Evolutionary conservation across 345 rosid genomes (phyloP), one percentile per base, ranked within the genome.

Genomic region (Hibiscus syriacus): DNA sequence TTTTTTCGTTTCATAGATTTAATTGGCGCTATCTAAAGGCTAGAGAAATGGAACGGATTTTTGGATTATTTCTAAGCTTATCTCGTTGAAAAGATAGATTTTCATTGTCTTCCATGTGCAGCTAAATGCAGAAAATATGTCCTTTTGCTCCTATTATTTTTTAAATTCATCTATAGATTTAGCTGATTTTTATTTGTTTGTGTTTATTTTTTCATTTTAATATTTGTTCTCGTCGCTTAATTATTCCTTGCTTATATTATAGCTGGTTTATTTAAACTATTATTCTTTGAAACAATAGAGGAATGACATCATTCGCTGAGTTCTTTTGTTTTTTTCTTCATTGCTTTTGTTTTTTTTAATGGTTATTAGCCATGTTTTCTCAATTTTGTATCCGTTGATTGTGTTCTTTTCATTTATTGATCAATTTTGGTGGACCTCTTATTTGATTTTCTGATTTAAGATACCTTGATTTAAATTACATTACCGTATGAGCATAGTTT

Each of bases 321-420:
- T 34, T 16, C 23, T 64, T 64, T n/a, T 64, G 0, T 55, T 10
- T 36, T 64, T 26, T 25, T 25, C 55, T 64, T 64, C 25, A 45
- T 26, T 64, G 38, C 23, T 26, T 26, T 64, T 45, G 6, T 26
- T 45, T 26, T 45, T 38, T 23, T 4, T 22, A 38, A 61, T 1
- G 65, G 49, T 60, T 62, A 6, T 62, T 61, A 22, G 19, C 38
- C 7, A 25, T 63, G 30, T 23, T 14, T 63, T 43, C 7, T 4
- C 6, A 23, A 25, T 55, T 62, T 12, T 53, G 26, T 38, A 67
- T 63, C 43, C 41, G 12, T 46, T 67, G 66, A 36, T 16, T 13
- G 53, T n/a, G 27, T 56, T 74, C 64, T 43, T 22, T 65, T 66
- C 19, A 19, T 71, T 57, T 30, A 73, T 62, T 46, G 63, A 66